Evolutionary conservation across 371 early-diverging fungal genomes (phyloP).

Genomic region (Haplosporangium sp.): DNA sequence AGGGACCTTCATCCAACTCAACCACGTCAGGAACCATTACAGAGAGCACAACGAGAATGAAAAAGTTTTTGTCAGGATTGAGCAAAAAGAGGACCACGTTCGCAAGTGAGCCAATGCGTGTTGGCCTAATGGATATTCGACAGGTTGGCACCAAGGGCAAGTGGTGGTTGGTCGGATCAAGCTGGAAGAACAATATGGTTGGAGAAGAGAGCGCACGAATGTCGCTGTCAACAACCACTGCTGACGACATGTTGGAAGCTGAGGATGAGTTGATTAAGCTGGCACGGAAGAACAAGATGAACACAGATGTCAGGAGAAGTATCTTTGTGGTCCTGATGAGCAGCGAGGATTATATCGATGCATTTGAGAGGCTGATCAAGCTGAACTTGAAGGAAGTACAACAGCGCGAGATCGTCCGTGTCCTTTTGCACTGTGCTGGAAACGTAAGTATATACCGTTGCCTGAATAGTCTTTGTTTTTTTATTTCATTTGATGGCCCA

Average conservation of each 20-base stretch:
- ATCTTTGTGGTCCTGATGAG: conserved; percentile 94
- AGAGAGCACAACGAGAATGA: conserved; percentile 78
- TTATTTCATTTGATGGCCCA: background rate
- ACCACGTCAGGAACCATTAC: conserved; percentile 61
- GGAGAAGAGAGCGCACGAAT: conserved; percentile 57
- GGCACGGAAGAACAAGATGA: conserved; percentile 92
- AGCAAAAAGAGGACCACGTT: conserved; percentile 70
- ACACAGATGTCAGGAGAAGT: conserved; percentile 93
- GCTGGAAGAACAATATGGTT: conserved; percentile 79
- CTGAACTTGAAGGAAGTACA: conserved; percentile 89
- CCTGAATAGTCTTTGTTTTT: background rate
- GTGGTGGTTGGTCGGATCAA: conserved; percentile 90
- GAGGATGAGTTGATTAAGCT: conserved; percentile 58
- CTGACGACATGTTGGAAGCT: conserved; percentile 72
- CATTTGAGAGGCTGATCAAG: conserved; percentile 86
- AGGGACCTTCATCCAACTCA: conserved; percentile 65
- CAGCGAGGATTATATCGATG: conserved; percentile 95
- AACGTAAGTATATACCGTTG: conserved; percentile 64
- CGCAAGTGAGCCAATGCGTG: conserved; percentile 82
- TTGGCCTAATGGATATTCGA: conserved; percentile 89
- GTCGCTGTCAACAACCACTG: conserved; percentile 59
- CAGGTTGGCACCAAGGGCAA: conserved; percentile 83
- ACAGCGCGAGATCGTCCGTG: conserved; percentile 94
- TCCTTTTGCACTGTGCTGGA: conserved; percentile 89
- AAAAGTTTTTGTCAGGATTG: conserved; percentile 81